Evolutionary conservation across 2,329 filamentous ascomycete species (phyloP).

Genomic region (Monilinia fructigena): DNA sequence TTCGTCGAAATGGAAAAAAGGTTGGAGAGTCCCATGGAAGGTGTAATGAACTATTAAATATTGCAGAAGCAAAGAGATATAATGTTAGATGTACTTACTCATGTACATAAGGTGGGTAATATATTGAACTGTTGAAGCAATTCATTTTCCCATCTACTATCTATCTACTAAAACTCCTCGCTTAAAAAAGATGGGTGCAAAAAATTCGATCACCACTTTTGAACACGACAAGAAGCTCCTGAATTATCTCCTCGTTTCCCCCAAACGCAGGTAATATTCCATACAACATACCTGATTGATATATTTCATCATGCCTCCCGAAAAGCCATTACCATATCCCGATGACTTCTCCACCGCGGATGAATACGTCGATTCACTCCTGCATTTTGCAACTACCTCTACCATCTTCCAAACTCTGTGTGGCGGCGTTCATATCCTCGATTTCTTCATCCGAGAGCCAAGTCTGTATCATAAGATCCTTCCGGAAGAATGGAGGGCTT

Average conservation of each 20-base stretch:
- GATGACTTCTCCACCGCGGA: slow-evolving; percentile 64
- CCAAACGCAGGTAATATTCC: not conserved
- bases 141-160: not conserved
- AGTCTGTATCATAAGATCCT: slow-evolving; percentile 78
- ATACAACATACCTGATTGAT: not conserved
- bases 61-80: not conserved
- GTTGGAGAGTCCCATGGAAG: not conserved
- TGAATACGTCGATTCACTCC: slow-evolving; percentile 73
- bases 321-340: slow-evolving; percentile 34
- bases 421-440: slow-evolving; percentile 93
- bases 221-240: not conserved
- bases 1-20: not conserved
- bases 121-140: not conserved
- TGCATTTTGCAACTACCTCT: slow-evolving; percentile 72
- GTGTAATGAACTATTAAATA: not conserved
- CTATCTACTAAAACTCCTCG: not conserved
- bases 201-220: slow-evolving; percentile 12
- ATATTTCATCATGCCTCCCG: slow-evolving; percentile 33
- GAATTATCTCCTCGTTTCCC: not conserved
- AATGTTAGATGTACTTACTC: not conserved
- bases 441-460: slow-evolving; percentile 87
- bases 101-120: too few species aligned
- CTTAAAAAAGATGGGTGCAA: slow-evolving; percentile 8
- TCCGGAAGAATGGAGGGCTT: slow-evolving; percentile 76
- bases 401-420: slow-evolving; percentile 84